phyloP scores from a whole-genome alignment of 1,139 yeast species.

The Sugiyamaella japonica region DNA sequence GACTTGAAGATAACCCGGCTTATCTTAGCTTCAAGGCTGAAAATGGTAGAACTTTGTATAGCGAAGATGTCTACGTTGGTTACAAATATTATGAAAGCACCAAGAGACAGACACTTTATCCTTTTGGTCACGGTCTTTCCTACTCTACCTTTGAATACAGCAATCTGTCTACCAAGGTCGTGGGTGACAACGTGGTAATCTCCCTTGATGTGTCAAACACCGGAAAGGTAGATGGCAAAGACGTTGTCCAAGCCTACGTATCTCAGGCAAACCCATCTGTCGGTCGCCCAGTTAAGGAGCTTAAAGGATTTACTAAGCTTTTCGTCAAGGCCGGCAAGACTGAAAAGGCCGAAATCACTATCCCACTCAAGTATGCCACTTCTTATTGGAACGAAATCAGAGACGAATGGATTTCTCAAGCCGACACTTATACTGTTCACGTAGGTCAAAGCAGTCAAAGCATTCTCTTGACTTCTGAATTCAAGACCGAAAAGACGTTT shows the following conservation, averaged over 20 bases:
- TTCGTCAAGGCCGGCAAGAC: conserved; percentile 46
- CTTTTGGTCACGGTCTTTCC: conserved; percentile 63
- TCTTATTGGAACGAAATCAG: conserved; percentile 55
- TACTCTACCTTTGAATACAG: conserved; percentile 50
- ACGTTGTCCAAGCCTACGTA: conserved; percentile 51
- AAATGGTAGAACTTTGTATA: conserved; percentile 56
- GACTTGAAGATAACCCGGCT: conserved; percentile 51
- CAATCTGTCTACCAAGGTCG: conserved; percentile 32
- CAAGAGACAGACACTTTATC: conserved; percentile 50
- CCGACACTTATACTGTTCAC: conserved; percentile 50
- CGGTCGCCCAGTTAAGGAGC: conserved; percentile 56
- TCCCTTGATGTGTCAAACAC: conserved; percentile 48
- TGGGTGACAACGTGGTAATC: conserved; percentile 41
- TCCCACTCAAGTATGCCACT: conserved; percentile 51
- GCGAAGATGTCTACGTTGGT: conserved; percentile 60
- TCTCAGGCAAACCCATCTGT: conserved; percentile 45
- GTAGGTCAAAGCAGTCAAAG: conserved; percentile 47
- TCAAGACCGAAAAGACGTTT: conserved; percentile 34
- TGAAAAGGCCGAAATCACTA: conserved; percentile 41
- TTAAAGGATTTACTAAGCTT: conserved; percentile 56
- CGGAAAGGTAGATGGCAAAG: conserved; percentile 47
- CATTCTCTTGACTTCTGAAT: conserved; percentile 32
- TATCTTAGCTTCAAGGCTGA: conserved; percentile 47
- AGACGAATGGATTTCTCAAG: conserved; percentile 53
- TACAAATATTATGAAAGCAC: conserved; percentile 58